phyloP scores from a whole-genome alignment of 2,329 filamentous ascomycete species.

The Dactylonectria estremocensis region DNA sequence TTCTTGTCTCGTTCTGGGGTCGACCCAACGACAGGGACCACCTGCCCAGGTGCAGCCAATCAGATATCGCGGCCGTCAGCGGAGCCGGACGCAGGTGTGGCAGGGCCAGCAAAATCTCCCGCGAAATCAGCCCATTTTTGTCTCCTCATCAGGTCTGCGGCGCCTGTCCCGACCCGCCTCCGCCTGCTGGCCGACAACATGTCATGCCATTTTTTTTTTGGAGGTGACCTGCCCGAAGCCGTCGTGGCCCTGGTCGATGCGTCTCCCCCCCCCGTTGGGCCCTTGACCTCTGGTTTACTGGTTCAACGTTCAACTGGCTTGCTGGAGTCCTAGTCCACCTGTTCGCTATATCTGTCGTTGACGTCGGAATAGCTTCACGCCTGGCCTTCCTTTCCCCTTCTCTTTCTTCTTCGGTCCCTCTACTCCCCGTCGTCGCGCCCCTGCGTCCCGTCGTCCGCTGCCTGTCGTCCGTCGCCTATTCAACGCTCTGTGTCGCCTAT shows the following conservation, averaged over 20 bases:
- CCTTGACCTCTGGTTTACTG: slow-evolving; percentile 16
- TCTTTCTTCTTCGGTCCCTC: slow-evolving; percentile 26
- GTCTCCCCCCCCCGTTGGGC: slow-evolving; percentile 23
- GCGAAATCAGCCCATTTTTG: slow-evolving; percentile 57
- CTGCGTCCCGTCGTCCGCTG: slow-evolving; percentile 24
- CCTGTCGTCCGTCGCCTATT: slow-evolving; percentile 18
- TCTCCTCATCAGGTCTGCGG: slow-evolving; percentile 51
- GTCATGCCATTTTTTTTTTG: slow-evolving; percentile 55
- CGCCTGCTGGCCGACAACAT: slow-evolving; percentile 51
- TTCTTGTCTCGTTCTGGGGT: slow-evolving; percentile 28
- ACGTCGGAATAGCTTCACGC: slow-evolving; percentile 50
- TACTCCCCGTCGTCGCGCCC: slow-evolving; percentile 30
- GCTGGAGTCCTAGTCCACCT: slow-evolving; percentile 38
- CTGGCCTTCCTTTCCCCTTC: slow-evolving; percentile 32
- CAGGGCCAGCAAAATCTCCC: slow-evolving; percentile 49
- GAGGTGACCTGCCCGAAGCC: slow-evolving; percentile 39
- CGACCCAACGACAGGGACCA: slow-evolving; percentile 33
- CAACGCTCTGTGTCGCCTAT: too few relatives aligned
- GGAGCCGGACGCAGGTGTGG: slow-evolving; percentile 30
- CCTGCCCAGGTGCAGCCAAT: slow-evolving; percentile 38
- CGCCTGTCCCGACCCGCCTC: slow-evolving; percentile 48
- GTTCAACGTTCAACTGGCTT: slow-evolving; percentile 11
- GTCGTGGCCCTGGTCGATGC: slow-evolving; percentile 41
- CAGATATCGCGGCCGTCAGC: slow-evolving; percentile 17
- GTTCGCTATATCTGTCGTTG: slow-evolving; percentile 44